phyloP scores from a whole-genome alignment of 352 stramenopile species.

The Pythium dissotocum region DNA sequence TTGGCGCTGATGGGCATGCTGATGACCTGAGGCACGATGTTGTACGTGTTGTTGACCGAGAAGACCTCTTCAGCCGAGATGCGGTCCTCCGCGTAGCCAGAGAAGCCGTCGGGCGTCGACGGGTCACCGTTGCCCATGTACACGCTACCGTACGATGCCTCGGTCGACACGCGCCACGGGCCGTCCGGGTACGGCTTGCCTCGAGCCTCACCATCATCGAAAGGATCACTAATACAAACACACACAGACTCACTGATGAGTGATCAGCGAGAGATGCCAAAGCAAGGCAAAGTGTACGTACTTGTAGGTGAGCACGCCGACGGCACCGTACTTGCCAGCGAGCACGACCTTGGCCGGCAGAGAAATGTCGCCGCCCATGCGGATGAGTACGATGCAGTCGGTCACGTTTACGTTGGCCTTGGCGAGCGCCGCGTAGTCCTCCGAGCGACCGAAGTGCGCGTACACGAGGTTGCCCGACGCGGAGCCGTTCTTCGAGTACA shows the following conservation, averaged over 20 bases:
- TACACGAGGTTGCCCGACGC: conserved; percentile 64
- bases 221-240: conserved; percentile 50
- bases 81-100: conserved; percentile 50
- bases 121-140: conserved; percentile 88
- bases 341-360: conserved; percentile 73
- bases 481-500: conserved; percentile 80
- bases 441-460: conserved; percentile 66
- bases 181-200: conserved; percentile 65
- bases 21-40: conserved; percentile 68
- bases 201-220: conserved; percentile 51
- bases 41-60: conserved; percentile 81
- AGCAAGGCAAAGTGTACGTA: conserved; percentile 28
- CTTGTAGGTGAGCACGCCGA: conserved; percentile 77
- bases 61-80: conserved; percentile 79
- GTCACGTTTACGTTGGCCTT: conserved; percentile 50
- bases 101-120: conserved; percentile 74
- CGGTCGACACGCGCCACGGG: conserved; percentile 57
- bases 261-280: neutral
- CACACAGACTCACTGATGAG: neutral
- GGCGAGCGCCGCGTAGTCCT: conserved; percentile 57
- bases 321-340: conserved; percentile 56
- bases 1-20: conserved; percentile 72
- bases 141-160: conserved; percentile 66
- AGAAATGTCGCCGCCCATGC: conserved; percentile 65
- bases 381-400: conserved; percentile 59